Evolutionary conservation across 352 stramenopile genomes (phyloP).

Genomic region (Pythium volutum): DNA sequence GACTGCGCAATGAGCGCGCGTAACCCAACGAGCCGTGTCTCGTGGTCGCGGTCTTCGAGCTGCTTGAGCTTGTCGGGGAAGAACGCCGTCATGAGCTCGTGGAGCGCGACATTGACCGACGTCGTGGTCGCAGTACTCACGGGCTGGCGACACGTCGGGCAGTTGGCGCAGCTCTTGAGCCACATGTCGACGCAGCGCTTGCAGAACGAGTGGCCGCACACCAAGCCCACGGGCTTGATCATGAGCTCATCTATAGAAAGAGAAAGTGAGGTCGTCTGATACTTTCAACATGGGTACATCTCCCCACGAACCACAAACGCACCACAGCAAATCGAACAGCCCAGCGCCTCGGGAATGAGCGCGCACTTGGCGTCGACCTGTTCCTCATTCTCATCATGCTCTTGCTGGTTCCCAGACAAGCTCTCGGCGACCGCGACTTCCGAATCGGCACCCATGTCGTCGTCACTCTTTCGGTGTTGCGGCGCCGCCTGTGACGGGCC

Average conservation of each 20-base stretch:
- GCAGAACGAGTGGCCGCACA: conserved; percentile 49
- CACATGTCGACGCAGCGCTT: conserved; percentile 42
- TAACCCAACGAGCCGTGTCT: conserved; percentile 29
- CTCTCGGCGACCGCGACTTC: background rate
- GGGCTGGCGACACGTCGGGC: conserved; percentile 36
- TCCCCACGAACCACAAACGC: too few species aligned
- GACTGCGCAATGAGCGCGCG: conserved; percentile 29
- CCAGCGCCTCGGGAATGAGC: conserved; percentile 31
- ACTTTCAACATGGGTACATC: too few species aligned
- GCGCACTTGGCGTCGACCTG: background rate
- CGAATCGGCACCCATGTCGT: background rate
- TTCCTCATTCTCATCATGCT: background rate
- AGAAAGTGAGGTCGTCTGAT: background rate
- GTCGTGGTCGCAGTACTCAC: conserved; percentile 5
- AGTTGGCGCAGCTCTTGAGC: conserved; percentile 36
- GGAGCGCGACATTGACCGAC: conserved; percentile 34
- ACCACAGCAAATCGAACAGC: conserved; percentile 44
- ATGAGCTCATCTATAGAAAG: conserved; percentile 37
- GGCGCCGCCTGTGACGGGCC: background rate
- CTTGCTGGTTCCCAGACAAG: background rate
- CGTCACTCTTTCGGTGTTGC: background rate
- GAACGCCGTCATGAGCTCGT: conserved; percentile 30
- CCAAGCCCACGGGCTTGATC: conserved; percentile 38
- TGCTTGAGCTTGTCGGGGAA: conserved; percentile 32
- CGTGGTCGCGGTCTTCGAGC: conserved; percentile 29